Evolutionary conservation across 176 grass and related monocot species (phyloP), one percentile per base, ranked within the genome.

Genomic region (Eragrostis nindensis): DNA sequence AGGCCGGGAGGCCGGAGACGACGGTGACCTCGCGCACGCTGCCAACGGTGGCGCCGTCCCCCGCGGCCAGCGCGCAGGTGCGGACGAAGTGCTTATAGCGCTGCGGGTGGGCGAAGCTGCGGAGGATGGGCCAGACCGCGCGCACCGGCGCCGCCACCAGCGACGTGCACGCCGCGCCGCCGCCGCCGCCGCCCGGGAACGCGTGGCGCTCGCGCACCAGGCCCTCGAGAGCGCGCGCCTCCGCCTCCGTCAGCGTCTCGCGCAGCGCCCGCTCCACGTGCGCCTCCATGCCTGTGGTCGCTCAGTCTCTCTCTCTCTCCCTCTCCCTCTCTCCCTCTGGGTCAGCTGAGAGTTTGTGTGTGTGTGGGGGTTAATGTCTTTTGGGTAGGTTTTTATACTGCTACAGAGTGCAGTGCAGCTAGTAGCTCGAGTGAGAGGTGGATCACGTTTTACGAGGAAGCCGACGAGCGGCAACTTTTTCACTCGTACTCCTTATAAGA

Each of bases 31-130:
- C 90, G n/a, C 95, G 79, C 19, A 98, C 90, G 81, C 92, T 98
- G 25, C 95, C 95, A 18, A 98, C 92, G 11, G 62, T 80, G 47
- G 77, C 73, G 72, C 95, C 90, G 69, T 94, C 95, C 1, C 95
- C 95, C 15, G 69, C 39, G 2, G 82, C 85, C 2, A 98, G 66
- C 10, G 57, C 70, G 74, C 88, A 89, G 71, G 90, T 91, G 92
- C 90, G 91, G 39, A 98, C 87, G 92, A 98, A 98, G 90, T 98
- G 90, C 86, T 98, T 98, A 86, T 98, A 98, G 41, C 92, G 86
- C 89, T 98, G 86, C 27, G 95, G 95, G 32, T 83, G 80, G 59
- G 44, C 88, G 78, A 95, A 98, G 70, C 91, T 78, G 60, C 92
- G 90, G 16, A 98, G 90, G 62, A 98, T 88, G 26, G 88, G 84